Conservation (phyloP, 2,329 filamentous ascomycete species). For the Polytolypa hystricis region DNA sequence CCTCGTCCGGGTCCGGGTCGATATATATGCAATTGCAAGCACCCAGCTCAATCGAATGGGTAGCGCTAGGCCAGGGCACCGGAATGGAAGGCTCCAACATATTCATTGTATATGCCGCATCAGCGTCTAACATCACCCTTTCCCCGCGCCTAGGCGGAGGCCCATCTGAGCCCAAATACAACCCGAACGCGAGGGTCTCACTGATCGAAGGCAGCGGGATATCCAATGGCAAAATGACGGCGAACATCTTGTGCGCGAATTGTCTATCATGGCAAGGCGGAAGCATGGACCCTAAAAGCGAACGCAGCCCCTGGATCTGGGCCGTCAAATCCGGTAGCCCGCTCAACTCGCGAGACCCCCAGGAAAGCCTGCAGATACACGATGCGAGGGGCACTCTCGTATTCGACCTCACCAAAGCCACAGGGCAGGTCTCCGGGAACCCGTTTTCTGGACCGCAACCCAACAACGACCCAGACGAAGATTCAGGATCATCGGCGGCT, state of each 20-base stretch:
- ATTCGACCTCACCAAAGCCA: constrained; percentile 39
- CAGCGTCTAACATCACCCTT: constrained; percentile 44
- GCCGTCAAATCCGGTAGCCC: constrained; percentile 37
- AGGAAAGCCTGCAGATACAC: constrained; percentile 37
- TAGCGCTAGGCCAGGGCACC: constrained; percentile 45
- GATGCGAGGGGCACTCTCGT: constrained; percentile 31
- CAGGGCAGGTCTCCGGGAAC: constrained; percentile 35
- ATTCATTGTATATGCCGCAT: constrained; percentile 47
- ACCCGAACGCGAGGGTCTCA: constrained; percentile 33
- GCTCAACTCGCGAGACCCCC: constrained; percentile 36
- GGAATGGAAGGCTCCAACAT: constrained; percentile 47
- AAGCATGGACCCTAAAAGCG: constrained; percentile 37
- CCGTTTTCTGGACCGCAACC: constrained; percentile 15
- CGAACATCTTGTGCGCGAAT: constrained; percentile 46
- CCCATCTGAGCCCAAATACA: constrained; percentile 32
- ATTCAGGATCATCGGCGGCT: background rate
- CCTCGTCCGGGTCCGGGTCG: constrained; percentile 40
- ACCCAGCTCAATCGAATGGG: constrained; percentile 43
- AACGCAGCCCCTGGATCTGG: constrained; percentile 41
- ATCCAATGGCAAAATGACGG: constrained; percentile 41
- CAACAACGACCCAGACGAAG: background rate
- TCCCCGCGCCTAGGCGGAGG: constrained; percentile 41
- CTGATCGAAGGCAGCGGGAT: constrained; percentile 46
- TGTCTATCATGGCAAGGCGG: constrained; percentile 44
- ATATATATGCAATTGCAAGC: constrained; percentile 49